A percentile compares a stretch with the other conserved stretches of the same genome.
These are phyloP conservation scores for Pseudozyma sp. DNA, from an alignment of 1,284 basidiomycete genomes.

Conservation along the genomic window DNA sequence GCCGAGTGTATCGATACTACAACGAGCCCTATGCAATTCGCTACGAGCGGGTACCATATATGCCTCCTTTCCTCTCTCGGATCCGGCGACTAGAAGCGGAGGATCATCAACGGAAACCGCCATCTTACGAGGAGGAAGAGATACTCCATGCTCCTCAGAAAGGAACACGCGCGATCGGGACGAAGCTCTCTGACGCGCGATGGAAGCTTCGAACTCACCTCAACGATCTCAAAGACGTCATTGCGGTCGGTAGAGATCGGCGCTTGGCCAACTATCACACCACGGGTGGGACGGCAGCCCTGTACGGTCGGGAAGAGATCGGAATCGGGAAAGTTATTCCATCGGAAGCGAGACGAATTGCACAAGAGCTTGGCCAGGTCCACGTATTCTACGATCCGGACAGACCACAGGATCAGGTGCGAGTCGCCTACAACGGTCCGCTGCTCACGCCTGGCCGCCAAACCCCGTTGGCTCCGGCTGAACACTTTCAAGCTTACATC, in stretches of 20 bases:
- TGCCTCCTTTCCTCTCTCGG: not conserved
- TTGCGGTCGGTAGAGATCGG: constrained; percentile 1
- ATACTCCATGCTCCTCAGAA: not conserved
- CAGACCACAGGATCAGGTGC: not conserved
- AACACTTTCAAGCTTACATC: not conserved
- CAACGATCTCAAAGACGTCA: not conserved
- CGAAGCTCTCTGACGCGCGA: not conserved
- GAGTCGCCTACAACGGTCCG: not conserved
- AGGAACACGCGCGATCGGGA: not conserved
- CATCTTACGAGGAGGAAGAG: too few species aligned
- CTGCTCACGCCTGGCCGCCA: not conserved
- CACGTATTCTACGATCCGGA: constrained; percentile 11
- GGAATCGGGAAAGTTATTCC: not conserved
- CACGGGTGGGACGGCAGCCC: constrained; percentile 1
- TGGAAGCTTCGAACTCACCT: not conserved
- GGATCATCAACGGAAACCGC: not conserved
- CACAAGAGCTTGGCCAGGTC: constrained; percentile 6
- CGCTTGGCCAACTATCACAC: constrained; percentile 9
- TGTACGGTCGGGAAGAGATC: not conserved
- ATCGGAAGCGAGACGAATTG: constrained; percentile 3
- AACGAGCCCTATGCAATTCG: not conserved
- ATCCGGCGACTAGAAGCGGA: not conserved
- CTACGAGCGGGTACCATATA: not conserved
- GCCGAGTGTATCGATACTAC: not conserved
- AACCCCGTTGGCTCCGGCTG: not conserved